Base-by-base conservation (phyloP, 225 moss, liverwort and hornwort species). In the Lunularia cruciata region DNA sequence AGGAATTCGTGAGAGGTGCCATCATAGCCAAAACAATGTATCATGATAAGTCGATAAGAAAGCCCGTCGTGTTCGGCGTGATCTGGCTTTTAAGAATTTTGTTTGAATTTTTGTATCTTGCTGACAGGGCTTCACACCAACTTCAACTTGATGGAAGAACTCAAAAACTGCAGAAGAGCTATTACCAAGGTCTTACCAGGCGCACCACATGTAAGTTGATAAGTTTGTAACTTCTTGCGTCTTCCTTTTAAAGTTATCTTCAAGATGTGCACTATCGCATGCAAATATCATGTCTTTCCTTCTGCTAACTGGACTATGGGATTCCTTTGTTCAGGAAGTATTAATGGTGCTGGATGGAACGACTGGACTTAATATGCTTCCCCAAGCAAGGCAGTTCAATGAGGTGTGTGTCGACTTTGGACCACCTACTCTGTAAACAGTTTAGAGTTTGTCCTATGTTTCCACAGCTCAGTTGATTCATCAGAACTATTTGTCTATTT, bases 341-440 rank as follows among this genome's bases (percentile, higher is more conserved):
- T 72, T 96, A 65, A 83, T 96, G 83, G 96, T 96, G 51, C 84
- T 96, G 69, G 96, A 96, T 87, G 96, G 96, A 35, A 96, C 96
- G 26, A 96, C 96, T 49, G 96, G 96, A 45, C 78, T 96, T 65
- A 96, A 96, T 40, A 96, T 96, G 96, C 90, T 96, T 13, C 92
- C 96, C 20, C 96, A 96, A 76, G 96, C 96, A 48, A 86, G 90
- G 79, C 92, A 96, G 69, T 96, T 96, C 65, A 96, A 96, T 77
- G 88, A 96, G 88, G 95, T 92, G 34, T 46, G 55, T 67, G 2
- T 9, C 46, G 39, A 42, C 9, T 56, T 28, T 31, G 35, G 2
- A 2, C 6, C 20, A n/a, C n/a, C n/a, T n/a, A n/a, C n/a, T n/a
- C n/a, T n/a, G n/a, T n/a, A n/a, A n/a, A n/a, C n/a, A n/a, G n/a